Evolutionary conservation across 176 grass and related monocot species (phyloP).

Genomic region (Musa itinerans): DNA sequence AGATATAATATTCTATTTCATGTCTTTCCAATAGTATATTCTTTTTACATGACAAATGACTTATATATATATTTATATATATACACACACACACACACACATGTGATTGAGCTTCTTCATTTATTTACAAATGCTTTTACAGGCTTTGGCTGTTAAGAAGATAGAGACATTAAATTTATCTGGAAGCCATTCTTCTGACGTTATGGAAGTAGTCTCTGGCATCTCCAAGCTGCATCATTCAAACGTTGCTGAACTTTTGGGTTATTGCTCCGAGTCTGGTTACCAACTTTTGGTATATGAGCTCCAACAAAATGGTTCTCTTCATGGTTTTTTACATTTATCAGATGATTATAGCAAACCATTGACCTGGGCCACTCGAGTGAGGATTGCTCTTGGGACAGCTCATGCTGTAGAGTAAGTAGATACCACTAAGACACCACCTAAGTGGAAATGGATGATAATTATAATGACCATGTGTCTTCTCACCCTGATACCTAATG

Average conservation of each 20-base stretch:
- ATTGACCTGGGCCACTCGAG: conserved; percentile 78
- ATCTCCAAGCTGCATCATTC: conserved; percentile 58
- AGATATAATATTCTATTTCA: too few species aligned
- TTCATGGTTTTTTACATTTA: conserved; percentile 73
- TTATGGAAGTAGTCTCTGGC: conserved; percentile 52
- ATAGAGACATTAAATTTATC: conserved; percentile 63
- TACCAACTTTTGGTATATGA: conserved; percentile 66
- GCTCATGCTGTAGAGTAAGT: conserved; percentile 93
- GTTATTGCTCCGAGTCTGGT: conserved; percentile 67
- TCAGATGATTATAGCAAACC: conserved; percentile 85
- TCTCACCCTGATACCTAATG: neutral
- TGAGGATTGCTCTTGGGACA: conserved; percentile 70
- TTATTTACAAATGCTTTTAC: neutral
- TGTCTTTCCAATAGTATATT: too few species aligned
- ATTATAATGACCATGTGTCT: neutral
- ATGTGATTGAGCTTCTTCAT: neutral
- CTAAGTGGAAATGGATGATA: neutral
- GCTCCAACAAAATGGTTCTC: conserved; percentile 68
- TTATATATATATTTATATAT: neutral
- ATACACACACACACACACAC: too few species aligned
- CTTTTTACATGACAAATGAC: too few species aligned
- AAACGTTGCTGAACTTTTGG: conserved; percentile 54
- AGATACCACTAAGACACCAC: neutral
- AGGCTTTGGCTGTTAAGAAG: conserved; percentile 88
- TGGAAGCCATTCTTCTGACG: conserved; percentile 43